phyloP scores from a whole-genome alignment of 2,329 filamentous ascomycete genomes.

The Aureobasidium sp. region DNA sequence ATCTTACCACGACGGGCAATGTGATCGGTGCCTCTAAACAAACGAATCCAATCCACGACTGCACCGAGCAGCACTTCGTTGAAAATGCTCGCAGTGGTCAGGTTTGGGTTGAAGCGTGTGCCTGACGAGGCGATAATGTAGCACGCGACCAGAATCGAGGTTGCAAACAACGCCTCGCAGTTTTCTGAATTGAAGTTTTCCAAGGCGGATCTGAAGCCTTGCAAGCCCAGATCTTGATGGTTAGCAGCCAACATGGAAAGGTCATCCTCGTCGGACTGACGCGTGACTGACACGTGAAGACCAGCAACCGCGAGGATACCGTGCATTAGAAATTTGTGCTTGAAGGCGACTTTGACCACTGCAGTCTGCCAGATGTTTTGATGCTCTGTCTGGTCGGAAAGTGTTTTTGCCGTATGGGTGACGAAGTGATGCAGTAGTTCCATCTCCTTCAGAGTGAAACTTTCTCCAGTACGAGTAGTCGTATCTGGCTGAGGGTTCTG shows the following conservation, averaged over 20 bases:
- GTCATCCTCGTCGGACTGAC: slow-evolving; percentile 16
- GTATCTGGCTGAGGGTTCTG: slow-evolving; percentile 9
- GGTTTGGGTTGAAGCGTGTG: neutral
- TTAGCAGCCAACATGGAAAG: slow-evolving; percentile 10
- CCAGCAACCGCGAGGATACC: slow-evolving; percentile 24
- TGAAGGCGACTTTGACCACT: slow-evolving; percentile 19
- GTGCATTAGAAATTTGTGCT: slow-evolving; percentile 22
- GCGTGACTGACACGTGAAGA: slow-evolving; percentile 21
- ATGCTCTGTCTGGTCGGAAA: slow-evolving; percentile 2
- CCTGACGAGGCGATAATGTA: slow-evolving; percentile 13
- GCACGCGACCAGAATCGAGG: slow-evolving; percentile 5
- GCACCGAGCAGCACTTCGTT: slow-evolving; percentile 7
- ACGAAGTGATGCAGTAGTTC: slow-evolving; percentile 21
- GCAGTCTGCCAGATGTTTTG: slow-evolving; percentile 21
- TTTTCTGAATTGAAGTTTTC: slow-evolving; percentile 10
- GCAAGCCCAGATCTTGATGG: slow-evolving; percentile 8
- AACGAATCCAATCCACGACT: slow-evolving; percentile 12
- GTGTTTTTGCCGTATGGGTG: slow-evolving; percentile 15
- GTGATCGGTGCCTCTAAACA: slow-evolving; percentile 8
- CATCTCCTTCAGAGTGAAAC: slow-evolving; percentile 17
- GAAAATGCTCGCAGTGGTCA: neutral
- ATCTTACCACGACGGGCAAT: slow-evolving; percentile 6
- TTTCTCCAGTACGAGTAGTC: neutral
- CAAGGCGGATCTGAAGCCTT: slow-evolving; percentile 1
- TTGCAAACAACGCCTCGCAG: slow-evolving; percentile 8